phyloP scores from a whole-genome alignment of 345 rosid species.

The Brassica rapa region DNA sequence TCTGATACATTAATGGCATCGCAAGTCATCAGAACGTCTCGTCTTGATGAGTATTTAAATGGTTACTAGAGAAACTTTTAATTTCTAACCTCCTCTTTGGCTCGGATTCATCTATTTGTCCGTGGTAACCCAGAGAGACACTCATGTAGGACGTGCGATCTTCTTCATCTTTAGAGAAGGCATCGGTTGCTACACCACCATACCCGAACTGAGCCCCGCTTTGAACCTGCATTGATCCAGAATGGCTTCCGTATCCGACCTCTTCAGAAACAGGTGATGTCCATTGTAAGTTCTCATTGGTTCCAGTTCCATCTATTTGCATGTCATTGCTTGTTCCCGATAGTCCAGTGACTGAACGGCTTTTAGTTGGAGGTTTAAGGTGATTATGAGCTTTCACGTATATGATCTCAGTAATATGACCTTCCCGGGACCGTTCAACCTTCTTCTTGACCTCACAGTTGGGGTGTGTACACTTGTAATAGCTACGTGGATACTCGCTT shows the following conservation, averaged over 20 bases:
- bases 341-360: slow-evolving; percentile 57
- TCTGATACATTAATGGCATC: slow-evolving; percentile 44
- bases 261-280: slow-evolving; percentile 62
- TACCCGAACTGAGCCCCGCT: slow-evolving; percentile 53
- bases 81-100: slow-evolving; percentile 72
- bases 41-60: slow-evolving; percentile 6
- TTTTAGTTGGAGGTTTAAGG: slow-evolving; percentile 68
- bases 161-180: slow-evolving; percentile 62
- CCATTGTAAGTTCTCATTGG: slow-evolving; percentile 53
- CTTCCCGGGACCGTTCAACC: slow-evolving; percentile 86
- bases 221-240: slow-evolving; percentile 48
- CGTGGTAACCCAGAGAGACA: slow-evolving; percentile 50
- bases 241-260: slow-evolving; percentile 49
- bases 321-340: slow-evolving; percentile 50
- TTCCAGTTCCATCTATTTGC: slow-evolving; percentile 47
- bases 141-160: slow-evolving; percentile 61
- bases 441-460: slow-evolving; percentile 91
- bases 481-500: slow-evolving; percentile 91
- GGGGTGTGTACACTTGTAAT: slow-evolving; percentile 30
- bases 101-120: slow-evolving; percentile 72
- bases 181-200: slow-evolving; percentile 49
- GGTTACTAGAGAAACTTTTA: not conserved
- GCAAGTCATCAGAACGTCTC: not conserved
- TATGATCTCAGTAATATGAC: slow-evolving; percentile 89
- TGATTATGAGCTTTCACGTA: slow-evolving; percentile 83